Percentiles rank a stretch among this genome's conserved stretches.
Conservation (phyloP, 176 grass and related monocot species). For the Thinopyrum elongatum region DNA sequence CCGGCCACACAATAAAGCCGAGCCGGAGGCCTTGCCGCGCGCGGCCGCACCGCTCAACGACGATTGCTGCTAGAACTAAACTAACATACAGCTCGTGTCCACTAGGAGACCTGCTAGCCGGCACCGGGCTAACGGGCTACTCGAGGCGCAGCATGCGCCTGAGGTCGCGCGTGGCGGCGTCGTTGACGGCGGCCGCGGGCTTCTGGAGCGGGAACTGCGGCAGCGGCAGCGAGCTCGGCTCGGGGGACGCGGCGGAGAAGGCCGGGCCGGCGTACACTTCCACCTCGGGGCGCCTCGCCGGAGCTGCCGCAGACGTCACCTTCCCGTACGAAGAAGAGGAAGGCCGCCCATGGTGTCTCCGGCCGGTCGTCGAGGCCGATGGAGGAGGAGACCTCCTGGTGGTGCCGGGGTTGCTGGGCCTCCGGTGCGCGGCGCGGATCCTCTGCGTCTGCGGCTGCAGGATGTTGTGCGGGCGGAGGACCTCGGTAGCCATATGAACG, state of each 20-base stretch:
- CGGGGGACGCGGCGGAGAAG: constrained; percentile 50
- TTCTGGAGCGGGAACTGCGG: constrained; percentile 43
- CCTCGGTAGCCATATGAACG: constrained; percentile 41
- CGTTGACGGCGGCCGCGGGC: background rate
- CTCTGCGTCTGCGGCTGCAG: constrained; percentile 18
- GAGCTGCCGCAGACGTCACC: background rate
- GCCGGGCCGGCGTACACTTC: constrained; percentile 59
- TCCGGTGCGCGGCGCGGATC: constrained; percentile 10
- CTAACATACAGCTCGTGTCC: background rate
- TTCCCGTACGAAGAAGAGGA: background rate
- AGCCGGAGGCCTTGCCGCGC: constrained; percentile 20
- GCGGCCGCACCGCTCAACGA: background rate
- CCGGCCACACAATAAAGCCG: constrained; percentile 56
- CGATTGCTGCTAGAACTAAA: constrained; percentile 23
- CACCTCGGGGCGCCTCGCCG: background rate
- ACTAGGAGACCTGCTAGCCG: background rate
- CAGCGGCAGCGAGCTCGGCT: constrained; percentile 53
- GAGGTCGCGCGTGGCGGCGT: constrained; percentile 29
- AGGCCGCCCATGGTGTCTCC: background rate
- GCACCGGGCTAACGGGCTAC: background rate
- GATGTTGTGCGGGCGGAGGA: constrained; percentile 40
- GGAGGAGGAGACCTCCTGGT: background rate
- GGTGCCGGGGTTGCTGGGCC: background rate
- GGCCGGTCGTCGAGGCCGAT: background rate
- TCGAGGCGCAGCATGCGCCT: constrained; percentile 49